Conservation (phyloP, 2,329 filamentous ascomycete species). For the Pyrenophora graminea region DNA sequence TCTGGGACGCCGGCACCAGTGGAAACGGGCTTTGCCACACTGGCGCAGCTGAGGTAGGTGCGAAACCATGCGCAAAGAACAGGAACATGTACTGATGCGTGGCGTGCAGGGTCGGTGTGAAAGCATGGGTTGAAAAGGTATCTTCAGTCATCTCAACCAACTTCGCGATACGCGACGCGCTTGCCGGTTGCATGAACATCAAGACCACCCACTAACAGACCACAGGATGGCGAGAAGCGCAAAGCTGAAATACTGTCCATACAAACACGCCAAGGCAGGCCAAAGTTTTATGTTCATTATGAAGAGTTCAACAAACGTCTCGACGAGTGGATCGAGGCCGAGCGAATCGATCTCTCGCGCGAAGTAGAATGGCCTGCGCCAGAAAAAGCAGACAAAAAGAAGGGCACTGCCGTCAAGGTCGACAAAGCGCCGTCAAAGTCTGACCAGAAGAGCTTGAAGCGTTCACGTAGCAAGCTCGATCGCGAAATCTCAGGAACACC, state of each 20-base stretch:
- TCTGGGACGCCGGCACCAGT: constrained; percentile 61
- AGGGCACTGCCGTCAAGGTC: constrained; percentile 60
- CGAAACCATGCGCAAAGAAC: constrained; percentile 31
- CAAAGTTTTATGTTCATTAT: constrained; percentile 95
- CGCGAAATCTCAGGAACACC: constrained; percentile 61
- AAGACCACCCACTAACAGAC: constrained; percentile 23
- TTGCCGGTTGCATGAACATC: constrained; percentile 17
- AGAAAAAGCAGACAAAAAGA: constrained; percentile 86
- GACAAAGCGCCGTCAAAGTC: constrained; percentile 49
- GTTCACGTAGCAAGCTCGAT: constrained; percentile 52
- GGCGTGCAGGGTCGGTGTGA: constrained; percentile 63
- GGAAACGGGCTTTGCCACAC: constrained; percentile 80
- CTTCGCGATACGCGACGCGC: constrained; percentile 10
- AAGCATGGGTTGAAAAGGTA: constrained; percentile 72
- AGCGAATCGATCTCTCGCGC: constrained; percentile 80
- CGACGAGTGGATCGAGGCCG: constrained; percentile 84
- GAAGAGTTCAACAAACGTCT: constrained; percentile 95
- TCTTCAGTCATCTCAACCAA: constrained; percentile 26
- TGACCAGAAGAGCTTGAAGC: constrained; percentile 53
- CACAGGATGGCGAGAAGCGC: constrained; percentile 75
- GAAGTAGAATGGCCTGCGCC: constrained; percentile 97
- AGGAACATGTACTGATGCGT: constrained; percentile 35
- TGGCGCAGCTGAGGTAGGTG: constrained; percentile 77
- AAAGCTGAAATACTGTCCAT: constrained; percentile 98
- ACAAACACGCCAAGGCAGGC: constrained; percentile 82